These are phyloP conservation scores for Metschnikowia matae DNA, from an alignment of 805 yeast species.

Conservation along the genomic window DNA sequence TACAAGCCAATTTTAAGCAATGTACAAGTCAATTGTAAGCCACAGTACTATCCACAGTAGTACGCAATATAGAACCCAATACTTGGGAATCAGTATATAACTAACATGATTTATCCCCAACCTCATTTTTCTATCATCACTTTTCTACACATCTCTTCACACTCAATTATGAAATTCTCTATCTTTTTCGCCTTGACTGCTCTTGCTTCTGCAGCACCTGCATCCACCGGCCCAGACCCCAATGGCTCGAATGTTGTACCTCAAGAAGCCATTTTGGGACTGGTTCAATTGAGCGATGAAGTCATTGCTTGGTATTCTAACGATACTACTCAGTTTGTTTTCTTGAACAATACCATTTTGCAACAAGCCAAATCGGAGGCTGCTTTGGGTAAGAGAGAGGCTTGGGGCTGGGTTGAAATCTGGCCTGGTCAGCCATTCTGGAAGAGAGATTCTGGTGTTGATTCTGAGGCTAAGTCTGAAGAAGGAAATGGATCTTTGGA, in stretches of 20 bases:
- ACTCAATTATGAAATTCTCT: conserved; percentile 13
- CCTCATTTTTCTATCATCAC: too few species aligned
- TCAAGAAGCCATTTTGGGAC: conserved; percentile 13
- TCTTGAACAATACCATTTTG: conserved; percentile 17
- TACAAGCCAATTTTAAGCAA: too few species aligned
- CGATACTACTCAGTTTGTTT: conserved; percentile 11
- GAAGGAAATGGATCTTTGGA: not conserved
- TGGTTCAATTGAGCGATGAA: conserved; percentile 11
- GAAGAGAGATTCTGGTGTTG: conserved; percentile 13
- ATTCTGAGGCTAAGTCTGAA: conserved; percentile 7
- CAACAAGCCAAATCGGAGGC: conserved; percentile 12
- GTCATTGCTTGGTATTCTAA: conserved; percentile 12
- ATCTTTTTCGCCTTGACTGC: conserved; percentile 15
- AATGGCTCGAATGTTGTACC: conserved; percentile 6
- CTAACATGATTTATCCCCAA: too few species aligned
- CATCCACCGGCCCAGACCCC: not conserved
- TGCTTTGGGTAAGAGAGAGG: conserved; percentile 16
- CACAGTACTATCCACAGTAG: too few species aligned
- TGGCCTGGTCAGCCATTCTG: conserved; percentile 13
- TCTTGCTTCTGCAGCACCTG: conserved; percentile 5
- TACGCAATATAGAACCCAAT: too few species aligned
- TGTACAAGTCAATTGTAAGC: too few species aligned
- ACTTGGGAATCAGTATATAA: too few species aligned
- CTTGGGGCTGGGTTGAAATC: conserved; percentile 12
- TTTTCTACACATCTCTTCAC: too few species aligned